Percentiles rank a stretch among this genome's conserved stretches.
Evolutionary conservation across 2,329 filamentous ascomycete genomes (phyloP).

Genomic region (Fonsecaea multimorphosa): DNA sequence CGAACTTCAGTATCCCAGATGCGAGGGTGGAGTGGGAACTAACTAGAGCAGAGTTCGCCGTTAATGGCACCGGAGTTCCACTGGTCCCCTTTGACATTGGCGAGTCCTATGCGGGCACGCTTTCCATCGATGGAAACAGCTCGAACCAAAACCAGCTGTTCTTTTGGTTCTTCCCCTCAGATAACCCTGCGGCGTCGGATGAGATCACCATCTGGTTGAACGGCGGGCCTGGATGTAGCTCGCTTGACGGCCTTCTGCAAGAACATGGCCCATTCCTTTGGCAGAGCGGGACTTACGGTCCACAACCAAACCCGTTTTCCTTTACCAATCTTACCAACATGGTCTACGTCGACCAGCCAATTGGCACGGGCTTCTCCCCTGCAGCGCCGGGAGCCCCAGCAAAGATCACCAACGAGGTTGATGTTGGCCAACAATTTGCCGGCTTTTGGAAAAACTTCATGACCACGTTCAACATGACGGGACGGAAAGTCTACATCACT

Average conservation of each 20-base stretch:
- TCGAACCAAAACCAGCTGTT: slow-evolving; percentile 45
- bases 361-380: slow-evolving; percentile 66
- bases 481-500: slow-evolving; percentile 61
- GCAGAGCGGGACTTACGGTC: slow-evolving; percentile 71
- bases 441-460: slow-evolving; percentile 63
- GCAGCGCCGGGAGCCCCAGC: slow-evolving; percentile 44
- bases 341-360: slow-evolving; percentile 43
- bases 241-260: slow-evolving; percentile 72
- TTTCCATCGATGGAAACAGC: slow-evolving; percentile 57
- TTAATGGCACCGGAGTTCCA: slow-evolving; percentile 69
- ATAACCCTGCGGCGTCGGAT: slow-evolving; percentile 54
- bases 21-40: slow-evolving; percentile 18
- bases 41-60: slow-evolving; percentile 60
- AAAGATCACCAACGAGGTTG: slow-evolving; percentile 56
- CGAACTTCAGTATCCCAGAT: no score
- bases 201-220: slow-evolving; percentile 62
- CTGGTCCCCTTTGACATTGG: slow-evolving; percentile 72
- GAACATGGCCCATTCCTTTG: slow-evolving; percentile 65
- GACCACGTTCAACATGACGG: slow-evolving; percentile 59
- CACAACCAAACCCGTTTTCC: slow-evolving; percentile 51
- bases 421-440: slow-evolving; percentile 55
- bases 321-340: slow-evolving; percentile 43
- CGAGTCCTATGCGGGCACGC: slow-evolving; percentile 56
- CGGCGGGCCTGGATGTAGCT: slow-evolving; percentile 62
- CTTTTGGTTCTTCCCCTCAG: slow-evolving; percentile 62